A percentile compares a stretch with the other conserved stretches of the same genome.
These are phyloP conservation scores for Apodospora peruviana DNA, from an alignment of 495 filamentous ascomycete genomes.

Conservation along the genomic window DNA sequence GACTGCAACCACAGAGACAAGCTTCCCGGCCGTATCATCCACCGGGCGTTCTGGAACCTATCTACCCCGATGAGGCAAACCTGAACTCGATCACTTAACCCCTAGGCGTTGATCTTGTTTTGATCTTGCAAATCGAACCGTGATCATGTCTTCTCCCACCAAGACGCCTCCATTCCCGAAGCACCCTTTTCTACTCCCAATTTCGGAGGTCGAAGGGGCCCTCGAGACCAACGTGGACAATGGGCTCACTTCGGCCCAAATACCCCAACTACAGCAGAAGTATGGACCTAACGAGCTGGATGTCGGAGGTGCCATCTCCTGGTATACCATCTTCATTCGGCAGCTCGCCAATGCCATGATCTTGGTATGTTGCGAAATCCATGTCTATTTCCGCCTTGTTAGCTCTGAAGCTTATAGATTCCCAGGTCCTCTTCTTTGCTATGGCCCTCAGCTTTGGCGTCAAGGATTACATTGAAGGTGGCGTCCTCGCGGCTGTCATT, in stretches of 20 bases:
- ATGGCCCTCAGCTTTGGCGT: slow-evolving; percentile 82
- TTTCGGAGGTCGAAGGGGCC: slow-evolving; percentile 46
- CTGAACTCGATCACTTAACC: not conserved
- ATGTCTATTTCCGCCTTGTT: not conserved
- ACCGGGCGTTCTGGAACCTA: not conserved
- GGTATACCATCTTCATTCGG: slow-evolving; percentile 61
- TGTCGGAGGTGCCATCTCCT: slow-evolving; percentile 52
- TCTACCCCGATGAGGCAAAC: slow-evolving; percentile 1
- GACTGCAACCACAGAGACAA: too few relatives aligned
- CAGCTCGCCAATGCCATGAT: slow-evolving; percentile 67
- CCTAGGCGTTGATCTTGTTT: not conserved
- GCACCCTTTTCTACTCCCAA: slow-evolving; percentile 48
- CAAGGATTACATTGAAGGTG: slow-evolving; percentile 74
- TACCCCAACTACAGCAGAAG: slow-evolving; percentile 40
- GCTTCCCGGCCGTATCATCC: too few relatives aligned
- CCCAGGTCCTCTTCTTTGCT: slow-evolving; percentile 72
- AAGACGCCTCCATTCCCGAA: slow-evolving; percentile 27
- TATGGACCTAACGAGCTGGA: slow-evolving; percentile 60
- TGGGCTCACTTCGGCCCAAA: slow-evolving; percentile 49
- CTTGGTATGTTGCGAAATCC: slow-evolving; percentile 37
- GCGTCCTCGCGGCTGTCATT: slow-evolving; percentile 77
- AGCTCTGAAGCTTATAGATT: not conserved
- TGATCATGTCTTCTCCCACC: not conserved
- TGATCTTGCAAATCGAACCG: not conserved
- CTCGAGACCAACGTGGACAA: slow-evolving; percentile 52